A percentile compares a stretch with the other conserved stretches of the same genome.
These are phyloP conservation scores for Quercus phellos DNA, from an alignment of 331 rosid genomes.

Conservation along the genomic window DNA sequence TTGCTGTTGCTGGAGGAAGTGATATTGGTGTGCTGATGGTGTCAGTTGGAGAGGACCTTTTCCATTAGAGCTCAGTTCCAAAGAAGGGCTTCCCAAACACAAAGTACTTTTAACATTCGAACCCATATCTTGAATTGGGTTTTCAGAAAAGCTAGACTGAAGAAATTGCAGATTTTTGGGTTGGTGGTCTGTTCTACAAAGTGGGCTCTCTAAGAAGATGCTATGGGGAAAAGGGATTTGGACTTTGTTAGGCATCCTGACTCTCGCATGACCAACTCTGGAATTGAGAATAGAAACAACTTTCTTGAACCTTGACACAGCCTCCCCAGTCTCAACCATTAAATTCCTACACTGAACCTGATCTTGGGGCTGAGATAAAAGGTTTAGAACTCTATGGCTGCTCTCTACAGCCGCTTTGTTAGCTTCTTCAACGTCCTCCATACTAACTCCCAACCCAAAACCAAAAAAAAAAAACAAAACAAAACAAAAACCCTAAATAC, in stretches of 20 bases:
- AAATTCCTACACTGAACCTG: slow-evolving; percentile 57
- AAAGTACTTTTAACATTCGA: slow-evolving; percentile 37
- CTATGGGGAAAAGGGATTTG: slow-evolving; percentile 53
- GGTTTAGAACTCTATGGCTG: slow-evolving; percentile 69
- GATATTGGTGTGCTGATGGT: slow-evolving; percentile 42
- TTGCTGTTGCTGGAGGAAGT: slow-evolving; percentile 63
- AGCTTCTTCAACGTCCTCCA: slow-evolving; percentile 94
- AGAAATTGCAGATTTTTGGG: slow-evolving; percentile 38
- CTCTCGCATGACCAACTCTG: slow-evolving; percentile 86
- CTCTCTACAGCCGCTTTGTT: slow-evolving; percentile 81
- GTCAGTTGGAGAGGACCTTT: slow-evolving; percentile 57
- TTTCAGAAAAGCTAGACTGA: slow-evolving; percentile 42
- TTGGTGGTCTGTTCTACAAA: slow-evolving; percentile 34
- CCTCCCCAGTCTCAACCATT: slow-evolving; percentile 69
- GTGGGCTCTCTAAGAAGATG: slow-evolving; percentile 59
- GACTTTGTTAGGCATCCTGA: slow-evolving; percentile 52
- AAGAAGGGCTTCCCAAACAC: slow-evolving; percentile 53
- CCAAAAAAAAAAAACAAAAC: background rate
- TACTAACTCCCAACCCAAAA: slow-evolving; percentile 22
- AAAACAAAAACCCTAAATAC: slow-evolving; percentile 10
- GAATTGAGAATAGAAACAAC: slow-evolving; percentile 70
- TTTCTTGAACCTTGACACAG: slow-evolving; percentile 79
- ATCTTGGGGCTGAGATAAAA: slow-evolving; percentile 68
- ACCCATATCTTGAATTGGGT: slow-evolving; percentile 53
- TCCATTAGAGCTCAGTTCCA: slow-evolving; percentile 65